Evolutionary conservation across 352 stramenopile species (phyloP).

Genomic region (Globisporangium uncinulatum): DNA sequence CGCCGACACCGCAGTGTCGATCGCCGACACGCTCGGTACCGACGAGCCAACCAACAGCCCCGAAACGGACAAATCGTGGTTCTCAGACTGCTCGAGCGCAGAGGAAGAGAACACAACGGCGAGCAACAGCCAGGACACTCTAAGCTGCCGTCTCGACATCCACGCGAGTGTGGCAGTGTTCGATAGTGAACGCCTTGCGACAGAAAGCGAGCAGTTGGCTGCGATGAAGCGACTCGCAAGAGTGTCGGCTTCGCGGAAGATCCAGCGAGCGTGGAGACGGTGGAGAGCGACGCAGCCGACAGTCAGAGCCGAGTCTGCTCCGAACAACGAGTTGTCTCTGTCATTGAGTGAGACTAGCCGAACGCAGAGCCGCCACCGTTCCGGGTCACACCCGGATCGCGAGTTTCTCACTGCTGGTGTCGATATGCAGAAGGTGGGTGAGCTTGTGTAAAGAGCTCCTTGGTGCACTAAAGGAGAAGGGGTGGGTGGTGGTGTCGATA

Average conservation of each 20-base stretch:
- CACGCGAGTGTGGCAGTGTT: not conserved
- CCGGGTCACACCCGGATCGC: not conserved
- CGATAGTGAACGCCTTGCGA: not conserved
- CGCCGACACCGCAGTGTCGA: constrained; percentile 25
- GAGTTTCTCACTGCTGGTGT: constrained; percentile 2
- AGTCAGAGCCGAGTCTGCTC: not conserved
- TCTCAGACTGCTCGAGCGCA: constrained; percentile 20
- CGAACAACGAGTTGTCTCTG: not conserved
- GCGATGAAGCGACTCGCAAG: not conserved
- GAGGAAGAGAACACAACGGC: constrained; percentile 5
- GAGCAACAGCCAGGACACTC: constrained; percentile 11
- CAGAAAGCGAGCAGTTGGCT: not conserved
- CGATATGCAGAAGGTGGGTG: constrained; percentile 10
- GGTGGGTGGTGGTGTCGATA: too few relatives aligned
- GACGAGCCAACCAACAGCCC: constrained; percentile 18
- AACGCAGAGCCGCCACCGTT: not conserved
- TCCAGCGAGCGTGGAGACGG: constrained; percentile 16
- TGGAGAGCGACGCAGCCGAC: constrained; percentile 4
- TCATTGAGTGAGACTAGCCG: not conserved
- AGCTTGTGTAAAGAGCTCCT: not conserved
- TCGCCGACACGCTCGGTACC: constrained; percentile 14
- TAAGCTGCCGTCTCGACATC: not conserved
- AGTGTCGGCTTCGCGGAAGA: constrained; percentile 6
- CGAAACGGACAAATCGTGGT: constrained; percentile 13
- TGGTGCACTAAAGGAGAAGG: not conserved